Conservation (phyloP, 192 early-diverging fungal genomes). For the Coemansia sp. region DNA sequence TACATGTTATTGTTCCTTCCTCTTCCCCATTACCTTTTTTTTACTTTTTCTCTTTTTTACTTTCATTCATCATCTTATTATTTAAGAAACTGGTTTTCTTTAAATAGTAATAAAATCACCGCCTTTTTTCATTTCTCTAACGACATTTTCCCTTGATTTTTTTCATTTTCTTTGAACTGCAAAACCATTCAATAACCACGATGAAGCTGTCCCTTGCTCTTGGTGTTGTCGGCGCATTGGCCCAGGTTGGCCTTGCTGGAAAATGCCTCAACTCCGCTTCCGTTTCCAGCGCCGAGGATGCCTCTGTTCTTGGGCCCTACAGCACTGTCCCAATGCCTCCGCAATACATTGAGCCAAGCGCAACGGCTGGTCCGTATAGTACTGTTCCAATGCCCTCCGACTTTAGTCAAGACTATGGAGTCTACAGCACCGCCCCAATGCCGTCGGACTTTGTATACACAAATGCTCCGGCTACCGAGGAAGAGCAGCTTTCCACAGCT, state of each 20-base stretch:
- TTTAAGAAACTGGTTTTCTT: no score
- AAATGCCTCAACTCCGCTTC: slow-evolving; percentile 19
- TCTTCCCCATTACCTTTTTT: no score
- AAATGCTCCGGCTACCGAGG: background rate
- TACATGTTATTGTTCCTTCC: no score
- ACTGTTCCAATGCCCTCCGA: no score
- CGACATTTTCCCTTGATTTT: background rate
- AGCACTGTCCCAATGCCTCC: background rate
- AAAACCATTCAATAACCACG: slow-evolving; percentile 4
- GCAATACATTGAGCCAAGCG: background rate
- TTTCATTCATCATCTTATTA: no score
- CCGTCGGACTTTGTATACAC: background rate
- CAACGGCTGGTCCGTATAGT: no score
- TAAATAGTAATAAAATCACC: no score
- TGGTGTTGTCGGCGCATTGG: slow-evolving; percentile 11
- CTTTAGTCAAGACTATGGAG: no score
- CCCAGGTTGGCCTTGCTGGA: slow-evolving; percentile 19
- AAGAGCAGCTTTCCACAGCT: background rate
- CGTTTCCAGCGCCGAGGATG: background rate
- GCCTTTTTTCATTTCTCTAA: no score
- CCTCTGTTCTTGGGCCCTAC: slow-evolving; percentile 4
- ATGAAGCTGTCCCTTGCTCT: slow-evolving; percentile 32
- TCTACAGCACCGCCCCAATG: no score
- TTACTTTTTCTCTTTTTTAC: no score
- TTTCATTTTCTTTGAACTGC: slow-evolving; percentile 1